Base-by-base conservation (phyloP, 305 asterid species). In the Fraxinus floribunda region DNA sequence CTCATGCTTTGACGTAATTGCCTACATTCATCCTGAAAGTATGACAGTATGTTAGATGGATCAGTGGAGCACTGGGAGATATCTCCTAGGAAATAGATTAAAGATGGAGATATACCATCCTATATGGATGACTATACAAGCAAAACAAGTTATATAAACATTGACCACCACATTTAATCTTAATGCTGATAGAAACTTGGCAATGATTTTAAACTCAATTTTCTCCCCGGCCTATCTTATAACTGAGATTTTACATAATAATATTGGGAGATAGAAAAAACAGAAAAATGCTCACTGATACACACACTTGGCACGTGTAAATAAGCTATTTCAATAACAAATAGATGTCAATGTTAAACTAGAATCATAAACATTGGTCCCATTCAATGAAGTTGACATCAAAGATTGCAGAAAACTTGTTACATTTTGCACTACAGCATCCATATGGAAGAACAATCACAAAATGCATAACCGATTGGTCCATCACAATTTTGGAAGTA, bases 1-100 rank as follows among this genome's bases (percentile, higher is more conserved):
- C 92, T 89, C 78, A 95, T 91, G 89, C 93, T 91, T 87, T 95
- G 95, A 44, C 95, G 97, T 68, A 95, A 87, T 84, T 92, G 90
- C 84, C 87, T 86, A 89, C 98, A 94, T 87, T 92, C 98, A 35
- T 92, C 98, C 98, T 94, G 90, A 79, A 68, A 70, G 76, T 10
- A 83, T 34, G 76, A 79, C 57, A 70, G 78, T 10, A 83, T 38
- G 76, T 83, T 66, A 83, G 62, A 81, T 79, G 70, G 70, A 60
- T 7, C 64, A 60, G 15, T 60, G 64, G 24, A 52, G 64, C 64
- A 52, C 64, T 52, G 64, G 8, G 13, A 60, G 70, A 60, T 18
- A 20, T 60, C 70, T 60, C 29, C 30, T 18, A 60, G 24, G 30
- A 64, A 62, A 82, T 62, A 72, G 30, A 68, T 76, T 7, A 52